Base-by-base conservation (phyloP, 352 stramenopile species). In the Phytophthora gonapodyides region DNA sequence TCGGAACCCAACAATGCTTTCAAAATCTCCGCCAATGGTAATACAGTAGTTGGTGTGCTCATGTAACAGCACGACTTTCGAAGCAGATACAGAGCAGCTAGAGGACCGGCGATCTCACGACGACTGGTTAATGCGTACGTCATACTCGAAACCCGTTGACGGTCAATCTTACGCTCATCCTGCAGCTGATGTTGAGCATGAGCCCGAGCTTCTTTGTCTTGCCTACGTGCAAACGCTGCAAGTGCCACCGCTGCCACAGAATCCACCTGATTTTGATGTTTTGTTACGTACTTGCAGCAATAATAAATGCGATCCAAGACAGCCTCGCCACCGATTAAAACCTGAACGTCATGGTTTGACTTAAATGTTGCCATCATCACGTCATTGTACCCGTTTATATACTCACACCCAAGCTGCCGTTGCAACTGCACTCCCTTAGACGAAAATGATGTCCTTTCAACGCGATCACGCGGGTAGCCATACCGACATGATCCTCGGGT, bases 281-380 rank as follows among this genome's bases (percentile, higher is more conserved):
- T 46, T 33, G 40, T 46, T 31, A 46, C 40, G n/a, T 46, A 46
- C 40, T 46, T 46, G n/a, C 40, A 46, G 40, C 40, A 46, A 13
- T 46, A 46, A 31, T 46, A 46, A 13, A 46, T 46, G 16, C 40
- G n/a, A 31, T 46, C 40, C n/a, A 46, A 11, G 11, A 46, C 40
- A 13, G n/a, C 40, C 17, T 46, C 40, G 11, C 40, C 40, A 31
- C 40, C 40, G 11, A 46, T 46, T n/a, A 46, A 13, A n/a, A 46
- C 40, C 16, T 46, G 40, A 13, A 46, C 40, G 11, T 46, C 40
- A 31, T 46, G 40, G 16, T 46, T 46, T 31, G 16, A 46, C 40
- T 46, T 46, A 13, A 46, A 46, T 3, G 40, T 33, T n/a, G 40
- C 7, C n/a, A 46, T 46, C 16, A 46, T 46, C 17, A 46, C 40